These are phyloP conservation scores for Colletotrichum sp. DNA, from an alignment of 2,329 filamentous ascomycete genomes.

Conservation along the genomic window DNA sequence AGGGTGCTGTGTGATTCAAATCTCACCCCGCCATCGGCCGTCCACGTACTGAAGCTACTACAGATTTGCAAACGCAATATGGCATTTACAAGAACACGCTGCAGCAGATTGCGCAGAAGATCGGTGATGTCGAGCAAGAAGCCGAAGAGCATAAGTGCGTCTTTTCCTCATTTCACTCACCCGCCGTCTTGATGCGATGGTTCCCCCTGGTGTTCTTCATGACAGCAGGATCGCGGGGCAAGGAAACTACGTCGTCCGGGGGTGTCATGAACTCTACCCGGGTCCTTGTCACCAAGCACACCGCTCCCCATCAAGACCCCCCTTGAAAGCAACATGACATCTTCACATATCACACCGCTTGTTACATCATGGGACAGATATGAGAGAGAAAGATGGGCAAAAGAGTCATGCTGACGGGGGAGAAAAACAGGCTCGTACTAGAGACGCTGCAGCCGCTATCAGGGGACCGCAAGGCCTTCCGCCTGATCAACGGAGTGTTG, in stretches of 20 bases:
- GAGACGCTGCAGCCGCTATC: slow-evolving; percentile 87
- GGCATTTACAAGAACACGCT: slow-evolving; percentile 79
- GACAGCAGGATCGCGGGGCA: background rate
- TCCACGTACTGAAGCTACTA: background rate
- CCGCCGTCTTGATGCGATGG: background rate
- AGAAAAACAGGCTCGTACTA: slow-evolving; percentile 76
- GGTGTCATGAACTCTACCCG: slow-evolving; percentile 5
- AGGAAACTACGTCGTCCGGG: background rate
- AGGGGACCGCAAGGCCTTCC: slow-evolving; percentile 92
- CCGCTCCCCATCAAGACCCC: slow-evolving; percentile 4
- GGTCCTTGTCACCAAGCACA: slow-evolving; percentile 19
- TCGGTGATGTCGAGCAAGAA: slow-evolving; percentile 97
- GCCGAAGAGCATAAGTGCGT: slow-evolving; percentile 96
- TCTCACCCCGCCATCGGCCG: slow-evolving; percentile 1
- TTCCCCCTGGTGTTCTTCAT: background rate
- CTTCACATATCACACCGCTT: slow-evolving; percentile 12
- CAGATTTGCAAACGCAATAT: slow-evolving; percentile 83
- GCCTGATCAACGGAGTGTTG: slow-evolving; percentile 96
- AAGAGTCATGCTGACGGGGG: background rate
- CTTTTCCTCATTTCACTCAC: slow-evolving; percentile 22
- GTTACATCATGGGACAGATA: background rate
- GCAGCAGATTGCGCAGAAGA: slow-evolving; percentile 93
- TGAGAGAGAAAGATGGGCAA: background rate
- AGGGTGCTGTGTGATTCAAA: background rate
- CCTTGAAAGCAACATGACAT: background rate